Base-by-base conservation (phyloP, 805 yeast species). In the Candida vaughaniae region DNA sequence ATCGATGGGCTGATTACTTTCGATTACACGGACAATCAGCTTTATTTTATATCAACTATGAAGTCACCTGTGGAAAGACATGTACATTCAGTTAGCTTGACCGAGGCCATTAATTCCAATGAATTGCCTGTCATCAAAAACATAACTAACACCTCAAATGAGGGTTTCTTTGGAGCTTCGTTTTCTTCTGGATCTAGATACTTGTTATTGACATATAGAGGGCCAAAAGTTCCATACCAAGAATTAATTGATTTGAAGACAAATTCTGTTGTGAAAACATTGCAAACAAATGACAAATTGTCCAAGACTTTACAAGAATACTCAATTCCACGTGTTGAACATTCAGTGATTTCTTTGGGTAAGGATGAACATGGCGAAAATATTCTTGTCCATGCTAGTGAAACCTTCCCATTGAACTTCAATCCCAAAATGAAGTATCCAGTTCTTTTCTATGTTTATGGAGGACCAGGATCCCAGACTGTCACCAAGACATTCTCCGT, bases 401-500 rank as follows among this genome's bases (percentile, higher is more conserved):
- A 90, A 58, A 82, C 87, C 4, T 65, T 81, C 29, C 98, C 98
- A 1, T 73, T 81, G 29, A 64, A 72, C 46, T 93, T 93, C 55
- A 74, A 85, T 50, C 65, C 70, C 9, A 51, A 62, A 6, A 66
- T 71, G 50, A 71, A 81, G 56, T 89, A 91, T 56, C 98, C 98
- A 0, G 80, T 93, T 0, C 69, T 93, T 41, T 91, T 93, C 56
- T 89, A 74, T 55, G 89, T 89, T 4, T 93, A 93, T 55, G 97
- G 96, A 16, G 99, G 99, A 0, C 99, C 99, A 6, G 93, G 89
- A 23, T 85, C 95, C 5, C 98, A 93, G 59, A 69, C 77, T 36
- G 96, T 91, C 5, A 65, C 71, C 29, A 78, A 84, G 44, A 55
- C 65, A 10, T 88, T 79, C 52, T 55, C 74, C 0, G 63, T 84